Percentiles rank a stretch among this genome's conserved stretches.
Conservation (phyloP, 768 basidiomycete species). For the Hypholoma sublateritium region DNA sequence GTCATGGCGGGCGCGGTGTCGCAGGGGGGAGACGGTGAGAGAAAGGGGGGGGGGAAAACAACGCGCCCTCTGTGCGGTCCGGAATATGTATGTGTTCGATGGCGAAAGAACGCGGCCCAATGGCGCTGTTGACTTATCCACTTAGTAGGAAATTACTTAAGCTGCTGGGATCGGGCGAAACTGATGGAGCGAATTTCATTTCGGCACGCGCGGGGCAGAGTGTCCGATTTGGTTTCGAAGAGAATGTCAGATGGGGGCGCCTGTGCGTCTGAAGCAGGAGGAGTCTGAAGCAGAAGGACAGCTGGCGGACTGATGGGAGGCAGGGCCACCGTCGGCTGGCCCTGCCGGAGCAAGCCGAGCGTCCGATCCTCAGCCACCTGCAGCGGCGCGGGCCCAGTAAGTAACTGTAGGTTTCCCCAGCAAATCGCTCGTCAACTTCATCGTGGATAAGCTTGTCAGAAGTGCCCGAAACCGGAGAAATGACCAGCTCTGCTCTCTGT, state of each 20-base stretch:
- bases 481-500: neutral
- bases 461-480: neutral
- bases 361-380: neutral
- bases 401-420: too few species aligned
- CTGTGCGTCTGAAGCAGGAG: conserved; percentile 4
- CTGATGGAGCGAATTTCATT: neutral
- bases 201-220: neutral
- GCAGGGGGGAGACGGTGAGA: neutral
- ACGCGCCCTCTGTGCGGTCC: neutral
- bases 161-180: neutral
- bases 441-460: too few species aligned
- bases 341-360: conserved; percentile 2
- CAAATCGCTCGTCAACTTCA: too few species aligned
- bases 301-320: conserved; percentile 7
- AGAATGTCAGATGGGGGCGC: conserved; percentile 1
- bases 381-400: too few species aligned
- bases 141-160: conserved; percentile 5
- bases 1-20: conserved; percentile 9
- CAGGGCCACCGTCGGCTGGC: neutral
- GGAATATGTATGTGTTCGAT: conserved; percentile 7
- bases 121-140: conserved; percentile 5
- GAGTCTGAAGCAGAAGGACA: conserved; percentile 1
- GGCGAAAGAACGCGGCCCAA: conserved; percentile 17
- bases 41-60: neutral
- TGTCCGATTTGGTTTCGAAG: neutral